A percentile compares a stretch with the other conserved stretches of the same genome.
These are phyloP conservation scores for Eucalyptus decipiens DNA, from an alignment of 345 rosid species.

Conservation along the genomic window DNA sequence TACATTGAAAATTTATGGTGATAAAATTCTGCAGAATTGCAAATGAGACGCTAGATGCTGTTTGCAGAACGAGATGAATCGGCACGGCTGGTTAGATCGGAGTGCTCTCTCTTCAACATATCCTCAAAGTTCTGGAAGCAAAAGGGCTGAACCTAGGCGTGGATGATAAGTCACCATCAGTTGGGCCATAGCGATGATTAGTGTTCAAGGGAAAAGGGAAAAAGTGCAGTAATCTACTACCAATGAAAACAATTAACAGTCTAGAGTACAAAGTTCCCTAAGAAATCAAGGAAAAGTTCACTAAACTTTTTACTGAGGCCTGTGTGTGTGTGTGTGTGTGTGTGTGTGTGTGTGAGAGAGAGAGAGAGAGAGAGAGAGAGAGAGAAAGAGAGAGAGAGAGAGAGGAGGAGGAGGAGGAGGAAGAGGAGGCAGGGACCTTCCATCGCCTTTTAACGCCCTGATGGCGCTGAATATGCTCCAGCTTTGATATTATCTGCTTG, in stretches of 20 bases:
- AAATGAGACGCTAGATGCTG: background rate
- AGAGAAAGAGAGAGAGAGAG: background rate
- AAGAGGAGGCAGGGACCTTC: slow-evolving; percentile 37
- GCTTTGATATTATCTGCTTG: slow-evolving; percentile 49
- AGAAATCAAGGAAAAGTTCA: background rate
- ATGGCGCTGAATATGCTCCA: slow-evolving; percentile 42
- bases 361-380: background rate
- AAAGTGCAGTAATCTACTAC: background rate
- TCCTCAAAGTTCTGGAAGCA: slow-evolving; percentile 67
- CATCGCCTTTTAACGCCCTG: slow-evolving; percentile 59
- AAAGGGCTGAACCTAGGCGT: slow-evolving; percentile 19
- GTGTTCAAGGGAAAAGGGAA: background rate
- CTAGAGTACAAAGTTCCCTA: background rate
- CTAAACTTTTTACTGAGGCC: background rate
- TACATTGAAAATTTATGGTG: background rate
- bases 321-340: background rate
- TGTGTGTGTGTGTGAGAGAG: too few relatives aligned
- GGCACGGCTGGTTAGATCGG: slow-evolving; percentile 30
- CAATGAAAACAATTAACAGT: background rate
- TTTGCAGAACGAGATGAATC: slow-evolving; percentile 48
- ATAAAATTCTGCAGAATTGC: background rate
- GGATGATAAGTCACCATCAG: background rate
- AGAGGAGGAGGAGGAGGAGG: background rate
- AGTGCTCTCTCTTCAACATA: slow-evolving; percentile 52
- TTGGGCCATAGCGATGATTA: background rate